Conservation (phyloP, 2,329 filamentous ascomycete genomes). For the Rasamsonia emersonii region DNA sequence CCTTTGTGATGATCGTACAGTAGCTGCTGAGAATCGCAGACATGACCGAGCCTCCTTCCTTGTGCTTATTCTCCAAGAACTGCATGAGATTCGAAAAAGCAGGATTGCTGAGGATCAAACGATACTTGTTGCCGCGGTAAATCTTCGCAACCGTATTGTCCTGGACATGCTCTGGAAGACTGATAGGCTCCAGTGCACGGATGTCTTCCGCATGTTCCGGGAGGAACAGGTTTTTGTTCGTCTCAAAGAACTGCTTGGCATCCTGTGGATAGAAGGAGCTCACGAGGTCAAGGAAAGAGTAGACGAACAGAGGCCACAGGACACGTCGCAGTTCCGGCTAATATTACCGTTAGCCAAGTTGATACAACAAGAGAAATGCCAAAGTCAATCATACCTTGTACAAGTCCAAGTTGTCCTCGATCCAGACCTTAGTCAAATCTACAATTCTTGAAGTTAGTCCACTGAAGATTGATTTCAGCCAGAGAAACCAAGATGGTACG, state of each 20-base stretch:
- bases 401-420: conserved; percentile 84
- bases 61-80: conserved; percentile 79
- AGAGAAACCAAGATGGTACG: conserved; percentile 10
- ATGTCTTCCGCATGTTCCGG: conserved; percentile 73
- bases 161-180: conserved; percentile 65
- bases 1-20: conserved; percentile 51
- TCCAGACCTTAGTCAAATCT: conserved; percentile 67
- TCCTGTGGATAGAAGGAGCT: conserved; percentile 63
- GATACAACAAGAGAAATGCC: not conserved
- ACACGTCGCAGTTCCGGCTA: conserved; percentile 80
- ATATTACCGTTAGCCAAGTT: conserved; percentile 8
- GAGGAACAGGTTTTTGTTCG: conserved; percentile 62
- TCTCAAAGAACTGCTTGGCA: conserved; percentile 62
- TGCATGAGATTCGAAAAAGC: conserved; percentile 76
- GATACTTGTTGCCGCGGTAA: conserved; percentile 80
- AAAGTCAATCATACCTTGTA: conserved; percentile 60
- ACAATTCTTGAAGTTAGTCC: conserved; percentile 14
- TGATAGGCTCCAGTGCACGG: conserved; percentile 63
- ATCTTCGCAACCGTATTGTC: conserved; percentile 70
- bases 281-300: conserved; percentile 78
- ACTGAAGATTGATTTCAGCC: conserved; percentile 11
- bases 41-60: conserved; percentile 70
- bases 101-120: conserved; percentile 78
- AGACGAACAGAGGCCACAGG: conserved; percentile 89
- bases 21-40: conserved; percentile 60